Evolutionary conservation across 345 rosid species (phyloP).

Genomic region (Erodium maritimum): DNA sequence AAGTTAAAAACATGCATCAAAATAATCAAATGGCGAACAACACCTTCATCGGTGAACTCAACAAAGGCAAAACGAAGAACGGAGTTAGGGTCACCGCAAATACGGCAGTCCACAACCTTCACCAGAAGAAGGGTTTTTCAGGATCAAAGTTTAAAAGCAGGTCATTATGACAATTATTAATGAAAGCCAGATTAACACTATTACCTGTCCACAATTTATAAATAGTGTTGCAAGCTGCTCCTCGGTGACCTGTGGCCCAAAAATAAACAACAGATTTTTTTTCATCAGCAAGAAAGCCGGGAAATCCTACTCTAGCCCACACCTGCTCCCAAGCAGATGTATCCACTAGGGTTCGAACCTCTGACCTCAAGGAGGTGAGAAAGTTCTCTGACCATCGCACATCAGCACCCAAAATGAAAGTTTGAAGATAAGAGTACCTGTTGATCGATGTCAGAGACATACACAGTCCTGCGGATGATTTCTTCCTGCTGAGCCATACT

Average conservation of each 20-base stretch:
- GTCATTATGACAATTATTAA: neutral
- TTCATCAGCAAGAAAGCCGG: no score
- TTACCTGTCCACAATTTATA: slow-evolving; percentile 74
- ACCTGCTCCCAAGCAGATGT: no score
- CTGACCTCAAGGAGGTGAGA: no score
- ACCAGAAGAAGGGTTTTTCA: slow-evolving; percentile 7
- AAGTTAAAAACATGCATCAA: neutral
- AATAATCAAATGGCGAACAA: neutral
- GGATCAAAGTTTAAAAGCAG: slow-evolving; percentile 5
- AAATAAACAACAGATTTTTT: slow-evolving; percentile 1
- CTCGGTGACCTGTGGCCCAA: slow-evolving; percentile 60
- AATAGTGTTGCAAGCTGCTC: slow-evolving; percentile 94
- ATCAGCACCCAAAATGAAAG: no score
- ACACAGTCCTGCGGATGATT: slow-evolving; percentile 72
- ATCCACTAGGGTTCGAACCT: no score
- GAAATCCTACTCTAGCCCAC: no score
- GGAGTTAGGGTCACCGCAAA: slow-evolving; percentile 92
- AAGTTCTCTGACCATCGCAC: no score
- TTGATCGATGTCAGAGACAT: slow-evolving; percentile 88
- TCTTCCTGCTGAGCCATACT: slow-evolving; percentile 88
- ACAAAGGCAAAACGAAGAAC: slow-evolving; percentile 89
- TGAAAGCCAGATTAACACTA: slow-evolving; percentile 6
- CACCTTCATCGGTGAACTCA: slow-evolving; percentile 92
- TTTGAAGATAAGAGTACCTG: no score
- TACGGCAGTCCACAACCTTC: slow-evolving; percentile 93